Evolutionary conservation across 257 asterid species (phyloP).

Genomic region (Orobanche coerulescens): DNA sequence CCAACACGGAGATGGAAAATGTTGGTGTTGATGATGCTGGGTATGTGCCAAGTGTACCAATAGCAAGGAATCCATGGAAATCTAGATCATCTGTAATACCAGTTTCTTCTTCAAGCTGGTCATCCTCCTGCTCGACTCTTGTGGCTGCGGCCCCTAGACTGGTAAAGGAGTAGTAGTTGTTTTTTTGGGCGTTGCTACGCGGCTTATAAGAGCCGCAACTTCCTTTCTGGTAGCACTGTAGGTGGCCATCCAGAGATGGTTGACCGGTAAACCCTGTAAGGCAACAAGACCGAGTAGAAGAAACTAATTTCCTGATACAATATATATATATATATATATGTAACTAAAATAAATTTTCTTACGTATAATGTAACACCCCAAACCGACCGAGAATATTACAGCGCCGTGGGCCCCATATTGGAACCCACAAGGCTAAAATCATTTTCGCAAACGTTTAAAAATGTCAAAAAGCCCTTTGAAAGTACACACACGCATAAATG

Average conservation of each 20-base stretch:
- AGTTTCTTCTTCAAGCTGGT: slow-evolving; percentile 52
- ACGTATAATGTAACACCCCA: not conserved
- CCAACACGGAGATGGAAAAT: slow-evolving; percentile 60
- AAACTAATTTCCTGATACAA: slow-evolving; percentile 24
- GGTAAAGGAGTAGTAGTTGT: slow-evolving; percentile 53
- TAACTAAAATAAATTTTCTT: slow-evolving; percentile 5
- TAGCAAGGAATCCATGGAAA: slow-evolving; percentile 94
- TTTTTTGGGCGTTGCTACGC: slow-evolving; percentile 45
- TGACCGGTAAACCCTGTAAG: slow-evolving; percentile 70
- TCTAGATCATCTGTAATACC: slow-evolving; percentile 66
- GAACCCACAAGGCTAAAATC: too few species aligned
- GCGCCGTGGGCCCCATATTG: too few species aligned
- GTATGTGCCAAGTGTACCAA: slow-evolving; percentile 84
- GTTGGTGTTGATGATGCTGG: slow-evolving; percentile 64
- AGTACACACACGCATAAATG: too few species aligned
- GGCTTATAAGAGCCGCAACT: slow-evolving; percentile 28
- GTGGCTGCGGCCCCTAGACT: slow-evolving; percentile 54
- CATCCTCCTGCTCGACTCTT: slow-evolving; percentile 47
- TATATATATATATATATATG: slow-evolving; percentile 16
- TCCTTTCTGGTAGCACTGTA: slow-evolving; percentile 31
- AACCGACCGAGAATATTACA: too few species aligned
- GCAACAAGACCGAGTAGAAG: too few species aligned
- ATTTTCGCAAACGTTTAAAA: too few species aligned
- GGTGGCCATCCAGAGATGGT: slow-evolving; percentile 39
- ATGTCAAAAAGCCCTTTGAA: too few species aligned